These are phyloP conservation scores for Wallacemonas sp. DNA, from an alignment of 208 protist genomes.

Conservation along the genomic window DNA sequence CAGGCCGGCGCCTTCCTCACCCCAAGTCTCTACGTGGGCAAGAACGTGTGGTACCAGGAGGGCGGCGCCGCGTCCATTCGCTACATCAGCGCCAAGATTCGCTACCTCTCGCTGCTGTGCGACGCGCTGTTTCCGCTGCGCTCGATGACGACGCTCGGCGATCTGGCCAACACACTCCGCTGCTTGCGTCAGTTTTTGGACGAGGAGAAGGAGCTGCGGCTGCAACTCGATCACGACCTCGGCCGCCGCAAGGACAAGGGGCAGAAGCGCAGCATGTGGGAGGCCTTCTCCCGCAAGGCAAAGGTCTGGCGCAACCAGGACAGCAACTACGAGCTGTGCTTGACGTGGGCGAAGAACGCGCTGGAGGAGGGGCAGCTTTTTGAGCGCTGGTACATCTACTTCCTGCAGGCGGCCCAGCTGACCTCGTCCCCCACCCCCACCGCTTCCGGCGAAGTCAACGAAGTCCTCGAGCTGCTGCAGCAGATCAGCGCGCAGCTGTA, in stretches of 20 bases:
- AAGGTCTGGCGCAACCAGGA: slow-evolving; percentile 73
- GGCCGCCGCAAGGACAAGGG: slow-evolving; percentile 43
- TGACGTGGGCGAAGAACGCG: slow-evolving; percentile 64
- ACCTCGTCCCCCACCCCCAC: not conserved
- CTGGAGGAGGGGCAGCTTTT: slow-evolving; percentile 76
- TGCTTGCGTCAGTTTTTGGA: slow-evolving; percentile 50
- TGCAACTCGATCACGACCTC: slow-evolving; percentile 49
- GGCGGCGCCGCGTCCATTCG: slow-evolving; percentile 44
- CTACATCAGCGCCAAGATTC: slow-evolving; percentile 58
- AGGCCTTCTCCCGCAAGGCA: slow-evolving; percentile 48
- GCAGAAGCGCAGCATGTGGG: slow-evolving; percentile 51
- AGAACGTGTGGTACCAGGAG: slow-evolving; percentile 77
- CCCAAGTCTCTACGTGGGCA: slow-evolving; percentile 71
- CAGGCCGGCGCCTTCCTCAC: slow-evolving; percentile 76
- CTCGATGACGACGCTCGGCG: slow-evolving; percentile 50
- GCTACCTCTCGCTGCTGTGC: slow-evolving; percentile 66
- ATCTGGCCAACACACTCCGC: slow-evolving; percentile 41
- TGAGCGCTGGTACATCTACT: slow-evolving; percentile 73
- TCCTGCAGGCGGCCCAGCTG: slow-evolving; percentile 35
- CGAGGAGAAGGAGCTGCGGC: slow-evolving; percentile 39
- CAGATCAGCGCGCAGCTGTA: slow-evolving; percentile 61
- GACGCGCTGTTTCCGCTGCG: slow-evolving; percentile 62
- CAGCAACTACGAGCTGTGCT: slow-evolving; percentile 49
- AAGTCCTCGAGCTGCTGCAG: slow-evolving; percentile 45
- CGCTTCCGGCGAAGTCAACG: slow-evolving; percentile 24